Base-by-base conservation (phyloP, 192 early-diverging fungal species). In the Coemansia sp. region DNA sequence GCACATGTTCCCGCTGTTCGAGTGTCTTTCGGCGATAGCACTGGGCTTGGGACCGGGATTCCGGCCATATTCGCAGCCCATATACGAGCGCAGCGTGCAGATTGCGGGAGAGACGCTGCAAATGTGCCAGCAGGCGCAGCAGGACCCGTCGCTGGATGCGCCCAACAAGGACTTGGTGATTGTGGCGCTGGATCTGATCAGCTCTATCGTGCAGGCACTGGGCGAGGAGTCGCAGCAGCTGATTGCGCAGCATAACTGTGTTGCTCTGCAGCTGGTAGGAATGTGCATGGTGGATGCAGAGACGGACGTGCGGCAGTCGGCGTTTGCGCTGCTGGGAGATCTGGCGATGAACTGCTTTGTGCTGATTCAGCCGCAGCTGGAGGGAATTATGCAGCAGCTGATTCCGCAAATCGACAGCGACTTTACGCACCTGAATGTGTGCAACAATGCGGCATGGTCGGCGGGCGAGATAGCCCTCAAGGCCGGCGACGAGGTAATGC, bases 391-490 rank as follows among this genome's bases (percentile, higher is more conserved):
- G 83, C 83, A 87, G 53, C 84, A 89, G 41, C 76, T 92, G 39
- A 82, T 98, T 48, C 83, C 83, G 34, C 85, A 81, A 55, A 80
- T 85, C 36, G 90, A 91, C 47, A 80, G 71, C 63, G 62, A 76
- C 56, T 69, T 51, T 20, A 18, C 51, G 40, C 70, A 78, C 54
- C 78, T 92, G 15, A 90, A 89, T 26, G 93, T 94, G 30, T 93
- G 90, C 80, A 99, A 99, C 72, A 99, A 99, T 62, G 97, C 96
- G 12, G 85, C 92, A 14, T 99, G 97, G 97, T 89, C 96, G 14
- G 89, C 86, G 11, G 97, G 96, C 43, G 97, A 99, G 82, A 91
- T 99, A 67, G 88, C 94, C 17, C 69, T 97, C 20, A 86, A 97
- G 76, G 81, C 75, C 11, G 88, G 86, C 23, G 65, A 77, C 11